phyloP scores from a whole-genome alignment of 768 basidiomycete species.

The Auriscalpium vulgare region DNA sequence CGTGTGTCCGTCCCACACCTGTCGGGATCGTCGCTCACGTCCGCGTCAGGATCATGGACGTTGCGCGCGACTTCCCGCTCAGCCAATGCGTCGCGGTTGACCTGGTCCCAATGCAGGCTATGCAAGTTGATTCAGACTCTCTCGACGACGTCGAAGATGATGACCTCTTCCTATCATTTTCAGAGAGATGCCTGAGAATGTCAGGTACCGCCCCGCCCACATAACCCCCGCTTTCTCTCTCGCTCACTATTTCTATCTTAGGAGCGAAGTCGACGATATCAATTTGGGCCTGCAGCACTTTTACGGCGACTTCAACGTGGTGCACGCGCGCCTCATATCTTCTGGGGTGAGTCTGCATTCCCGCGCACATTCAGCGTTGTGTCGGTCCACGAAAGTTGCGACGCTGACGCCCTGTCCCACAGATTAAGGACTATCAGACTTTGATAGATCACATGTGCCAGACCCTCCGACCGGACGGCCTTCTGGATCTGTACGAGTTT shows the following conservation, averaged over 20 bases:
- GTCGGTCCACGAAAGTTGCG: neutral
- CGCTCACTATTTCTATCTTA: conserved; percentile 20
- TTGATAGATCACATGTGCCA: conserved; percentile 61
- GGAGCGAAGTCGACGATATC: conserved; percentile 80
- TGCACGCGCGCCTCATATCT: conserved; percentile 63
- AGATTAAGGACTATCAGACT: conserved; percentile 62
- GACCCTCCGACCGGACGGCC: conserved; percentile 62
- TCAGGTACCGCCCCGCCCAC: conserved; percentile 36
- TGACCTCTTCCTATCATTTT: conserved; percentile 13
- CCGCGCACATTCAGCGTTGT: conserved; percentile 2
- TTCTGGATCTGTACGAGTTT: conserved; percentile 60
- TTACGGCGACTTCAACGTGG: conserved; percentile 70
- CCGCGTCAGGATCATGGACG: conserved; percentile 59
- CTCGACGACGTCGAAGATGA: neutral
- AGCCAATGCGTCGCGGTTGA: conserved; percentile 68
- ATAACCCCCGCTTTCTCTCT: neutral
- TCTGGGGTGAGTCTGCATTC: conserved; percentile 49
- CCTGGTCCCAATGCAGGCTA: conserved; percentile 69
- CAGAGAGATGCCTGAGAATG: conserved; percentile 63
- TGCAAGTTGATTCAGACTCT: conserved; percentile 35
- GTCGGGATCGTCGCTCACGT: conserved; percentile 1
- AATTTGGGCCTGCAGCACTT: conserved; percentile 81
- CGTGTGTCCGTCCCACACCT: conserved; percentile 11
- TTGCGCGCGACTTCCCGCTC: conserved; percentile 65
- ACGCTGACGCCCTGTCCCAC: conserved; percentile 5